phyloP scores from a whole-genome alignment of 2,329 filamentous ascomycete species.

The Chrysoporthe austroafricana region DNA sequence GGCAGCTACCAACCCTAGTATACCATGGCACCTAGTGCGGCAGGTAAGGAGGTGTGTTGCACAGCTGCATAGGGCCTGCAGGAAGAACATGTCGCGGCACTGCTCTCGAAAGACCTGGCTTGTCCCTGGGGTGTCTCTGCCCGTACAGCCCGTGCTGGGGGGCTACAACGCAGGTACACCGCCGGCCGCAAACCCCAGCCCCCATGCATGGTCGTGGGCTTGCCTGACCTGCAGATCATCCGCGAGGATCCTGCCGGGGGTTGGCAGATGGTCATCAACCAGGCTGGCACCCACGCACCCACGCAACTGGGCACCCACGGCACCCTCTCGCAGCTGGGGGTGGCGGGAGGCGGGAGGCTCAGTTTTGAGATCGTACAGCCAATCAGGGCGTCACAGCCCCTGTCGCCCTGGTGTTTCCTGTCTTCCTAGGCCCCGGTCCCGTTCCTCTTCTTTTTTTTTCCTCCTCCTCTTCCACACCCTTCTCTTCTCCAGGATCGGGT shows the following conservation, averaged over 20 bases:
- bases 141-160: background rate
- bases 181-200: background rate
- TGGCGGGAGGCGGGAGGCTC: constrained; percentile 1
- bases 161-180: background rate
- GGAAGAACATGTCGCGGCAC: background rate
- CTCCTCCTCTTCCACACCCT: background rate
- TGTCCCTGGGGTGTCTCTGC: background rate
- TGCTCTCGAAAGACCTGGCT: background rate
- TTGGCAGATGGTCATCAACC: background rate
- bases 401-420: constrained; percentile 7
- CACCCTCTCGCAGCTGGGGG: background rate
- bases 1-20: no score
- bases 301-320: no score
- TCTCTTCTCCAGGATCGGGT: background rate
- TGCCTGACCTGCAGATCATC: constrained; percentile 14
- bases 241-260: constrained; percentile 2
- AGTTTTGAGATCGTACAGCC: background rate
- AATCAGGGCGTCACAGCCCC: constrained; percentile 15
- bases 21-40: background rate
- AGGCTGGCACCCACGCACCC: background rate
- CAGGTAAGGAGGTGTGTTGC: constrained; percentile 7
- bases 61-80: constrained; percentile 4
- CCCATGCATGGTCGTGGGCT: background rate
- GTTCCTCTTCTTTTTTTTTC: background rate
- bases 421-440: background rate